Evolutionary conservation across 768 basidiomycete species (phyloP), one percentile per base, ranked within the genome.

Genomic region (Leucocoprinus leucothites): DNA sequence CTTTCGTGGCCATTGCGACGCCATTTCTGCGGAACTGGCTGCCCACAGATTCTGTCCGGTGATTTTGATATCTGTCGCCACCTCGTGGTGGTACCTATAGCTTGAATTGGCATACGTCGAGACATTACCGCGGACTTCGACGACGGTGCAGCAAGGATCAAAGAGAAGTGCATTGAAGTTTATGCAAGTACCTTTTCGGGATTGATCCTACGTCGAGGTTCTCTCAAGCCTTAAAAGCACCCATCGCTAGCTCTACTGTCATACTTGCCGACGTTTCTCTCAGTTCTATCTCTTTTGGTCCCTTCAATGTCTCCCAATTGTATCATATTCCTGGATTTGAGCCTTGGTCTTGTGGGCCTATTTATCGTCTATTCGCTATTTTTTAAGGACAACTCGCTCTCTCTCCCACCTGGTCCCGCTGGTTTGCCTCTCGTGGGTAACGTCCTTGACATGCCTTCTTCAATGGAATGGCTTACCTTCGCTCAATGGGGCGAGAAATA

Each of bases 361-460:
- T 67, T 68, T 63, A 63, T 78, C 58, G 47, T 75, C 21, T 67
- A 59, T 57, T 67, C 63, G 36, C 60, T 73, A 53, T 61, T 69
- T 57, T 53, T 56, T 53, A 63, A 58, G 50, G 50, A 53, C 43
- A 43, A 56, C 25, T 60, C 60, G 36, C 54, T 58, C 34, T 63
- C 74, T 7, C 71, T 81, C 14, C 78, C 77, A 31, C 79, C 77
- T 16, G 84, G 82, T 13, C 84, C 84, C 0, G 74, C 67, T 50
- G 77, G 77, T 41, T 67, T 84, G 36, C 82, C 78, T 3, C 65
- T 85, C 11, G 64, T 85, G 24, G 84, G 83, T 13, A 84, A 80
- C 58, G 60, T 80, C 9, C 66, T 81, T 22, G 77, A 81, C 58
- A 77, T 85, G 74, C 78, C 82, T 26, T 63, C 65, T 13, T 71